Conservation (phyloP, 2,329 filamentous ascomycete genomes). For the Colletotrichum scovillei region DNA sequence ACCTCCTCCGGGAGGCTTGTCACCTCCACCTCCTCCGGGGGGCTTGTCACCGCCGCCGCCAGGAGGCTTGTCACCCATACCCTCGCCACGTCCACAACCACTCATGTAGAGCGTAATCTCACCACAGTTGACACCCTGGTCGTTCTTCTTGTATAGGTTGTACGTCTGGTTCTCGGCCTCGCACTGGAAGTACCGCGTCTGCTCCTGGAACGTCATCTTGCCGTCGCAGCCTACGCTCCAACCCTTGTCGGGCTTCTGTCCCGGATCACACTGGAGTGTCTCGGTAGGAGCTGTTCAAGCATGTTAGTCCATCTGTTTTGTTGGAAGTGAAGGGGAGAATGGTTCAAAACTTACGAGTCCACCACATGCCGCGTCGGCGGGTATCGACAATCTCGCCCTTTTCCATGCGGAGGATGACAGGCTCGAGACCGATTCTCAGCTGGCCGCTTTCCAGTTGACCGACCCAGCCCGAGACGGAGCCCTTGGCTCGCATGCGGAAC, state of each 20-base stretch:
- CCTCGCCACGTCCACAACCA: background rate
- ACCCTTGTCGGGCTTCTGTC: slow-evolving; percentile 61
- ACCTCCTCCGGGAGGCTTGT: background rate
- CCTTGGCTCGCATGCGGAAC: slow-evolving; percentile 63
- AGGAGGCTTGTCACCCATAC: background rate
- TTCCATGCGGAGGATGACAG: slow-evolving; percentile 56
- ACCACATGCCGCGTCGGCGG: slow-evolving; percentile 69
- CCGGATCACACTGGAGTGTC: slow-evolving; percentile 71
- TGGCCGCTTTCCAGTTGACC: slow-evolving; percentile 73
- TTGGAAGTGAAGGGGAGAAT: background rate
- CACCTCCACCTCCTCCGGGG: background rate
- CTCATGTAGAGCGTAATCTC: slow-evolving; percentile 53
- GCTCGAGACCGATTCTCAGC: slow-evolving; percentile 60
- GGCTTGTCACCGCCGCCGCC: background rate
- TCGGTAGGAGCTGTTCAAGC: slow-evolving; percentile 58
- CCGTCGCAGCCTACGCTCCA: slow-evolving; percentile 68
- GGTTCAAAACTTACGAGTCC: slow-evolving; percentile 61
- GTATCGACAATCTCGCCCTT: slow-evolving; percentile 66
- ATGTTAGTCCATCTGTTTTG: background rate
- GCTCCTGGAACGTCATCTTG: slow-evolving; percentile 61
- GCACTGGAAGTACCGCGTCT: slow-evolving; percentile 69
- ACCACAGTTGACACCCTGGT: slow-evolving; percentile 55
- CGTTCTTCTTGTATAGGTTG: slow-evolving; percentile 64
- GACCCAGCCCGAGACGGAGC: slow-evolving; percentile 61
- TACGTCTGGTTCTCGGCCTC: slow-evolving; percentile 65